These are phyloP conservation scores for Volvariella surrecta DNA, from an alignment of 1,284 basidiomycete genomes.

Conservation along the genomic window DNA sequence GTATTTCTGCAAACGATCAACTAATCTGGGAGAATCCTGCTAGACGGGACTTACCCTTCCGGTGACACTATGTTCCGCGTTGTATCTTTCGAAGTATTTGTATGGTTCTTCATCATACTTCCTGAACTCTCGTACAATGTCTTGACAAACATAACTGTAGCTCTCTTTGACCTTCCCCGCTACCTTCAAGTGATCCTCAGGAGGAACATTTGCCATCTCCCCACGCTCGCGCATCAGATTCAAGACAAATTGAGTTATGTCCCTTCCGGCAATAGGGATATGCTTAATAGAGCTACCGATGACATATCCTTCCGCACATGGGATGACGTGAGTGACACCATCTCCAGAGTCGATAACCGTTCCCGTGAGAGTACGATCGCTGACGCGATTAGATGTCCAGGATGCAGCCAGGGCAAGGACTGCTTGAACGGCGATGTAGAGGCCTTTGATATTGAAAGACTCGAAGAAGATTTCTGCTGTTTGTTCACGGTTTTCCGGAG, in stretches of 20 bases:
- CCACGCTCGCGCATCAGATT: conserved; percentile 95
- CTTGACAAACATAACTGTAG: conserved; percentile 98
- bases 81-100: conserved; percentile 93
- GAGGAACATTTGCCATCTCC: conserved; percentile 84
- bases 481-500: conserved; percentile 98
- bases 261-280: conserved; percentile 96
- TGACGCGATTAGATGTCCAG: conserved; percentile 92
- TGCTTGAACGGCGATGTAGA: conserved; percentile 98
- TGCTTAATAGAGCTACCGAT: conserved; percentile 99
- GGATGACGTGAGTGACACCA: conserved; percentile 97
- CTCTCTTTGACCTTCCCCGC: conserved; percentile 97
- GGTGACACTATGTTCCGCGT: conserved; percentile 91
- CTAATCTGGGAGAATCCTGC: not conserved
- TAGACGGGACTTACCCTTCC: conserved; percentile 59
- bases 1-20: conserved; percentile 60
- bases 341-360: conserved; percentile 99
- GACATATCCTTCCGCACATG: conserved; percentile 96
- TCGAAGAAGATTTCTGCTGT: conserved; percentile 99
- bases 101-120: conserved; percentile 97
- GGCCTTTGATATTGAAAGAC: conserved; percentile 95
- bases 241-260: conserved; percentile 96
- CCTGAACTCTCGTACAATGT: conserved; percentile 98
- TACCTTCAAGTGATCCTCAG: conserved; percentile 92
- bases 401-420: conserved; percentile 98
- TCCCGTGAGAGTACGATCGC: conserved; percentile 90